phyloP scores from a whole-genome alignment of 2,329 filamentous ascomycete genomes.

The Paracoccidioides brasiliensis region DNA sequence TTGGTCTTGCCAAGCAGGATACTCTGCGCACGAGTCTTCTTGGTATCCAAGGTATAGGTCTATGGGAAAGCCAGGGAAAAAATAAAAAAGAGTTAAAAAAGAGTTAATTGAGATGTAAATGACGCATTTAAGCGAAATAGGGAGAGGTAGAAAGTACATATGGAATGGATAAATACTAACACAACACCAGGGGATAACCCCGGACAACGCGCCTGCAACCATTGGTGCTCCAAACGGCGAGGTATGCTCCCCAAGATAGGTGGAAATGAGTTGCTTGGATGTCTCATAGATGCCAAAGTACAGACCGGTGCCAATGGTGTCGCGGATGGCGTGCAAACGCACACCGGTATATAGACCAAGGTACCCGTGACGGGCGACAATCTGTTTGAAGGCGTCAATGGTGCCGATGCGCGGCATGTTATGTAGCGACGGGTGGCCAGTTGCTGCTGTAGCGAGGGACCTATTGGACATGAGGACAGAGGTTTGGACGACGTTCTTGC shows the following conservation, averaged over 20 bases:
- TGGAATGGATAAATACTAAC: conserved; percentile 21
- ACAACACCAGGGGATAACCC: conserved; percentile 36
- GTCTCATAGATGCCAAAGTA: conserved; percentile 38
- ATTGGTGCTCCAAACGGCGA: conserved; percentile 32
- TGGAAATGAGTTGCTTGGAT: conserved; percentile 34
- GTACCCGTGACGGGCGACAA: conserved; percentile 31
- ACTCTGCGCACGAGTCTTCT: conserved; percentile 37
- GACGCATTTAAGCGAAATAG: not conserved
- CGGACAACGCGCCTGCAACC: conserved; percentile 34
- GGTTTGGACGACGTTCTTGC: conserved; percentile 38
- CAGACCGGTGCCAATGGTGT: conserved; percentile 33
- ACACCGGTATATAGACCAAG: conserved; percentile 35
- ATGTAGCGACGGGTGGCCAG: conserved; percentile 22
- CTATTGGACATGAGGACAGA: conserved; percentile 34
- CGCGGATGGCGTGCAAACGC: conserved; percentile 31
- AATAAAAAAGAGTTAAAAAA: no score
- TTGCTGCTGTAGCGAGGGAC: conserved; percentile 23
- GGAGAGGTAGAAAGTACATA: not conserved
- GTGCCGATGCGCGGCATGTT: conserved; percentile 30
- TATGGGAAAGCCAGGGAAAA: no score
- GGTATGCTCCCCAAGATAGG: conserved; percentile 30
- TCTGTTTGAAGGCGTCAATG: conserved; percentile 30
- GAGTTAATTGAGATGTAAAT: no score
- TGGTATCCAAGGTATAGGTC: conserved; percentile 37
- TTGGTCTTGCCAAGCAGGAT: conserved; percentile 31